These are phyloP conservation scores for Murraya paniculata DNA, from an alignment of 345 rosid genomes.

Conservation along the genomic window DNA sequence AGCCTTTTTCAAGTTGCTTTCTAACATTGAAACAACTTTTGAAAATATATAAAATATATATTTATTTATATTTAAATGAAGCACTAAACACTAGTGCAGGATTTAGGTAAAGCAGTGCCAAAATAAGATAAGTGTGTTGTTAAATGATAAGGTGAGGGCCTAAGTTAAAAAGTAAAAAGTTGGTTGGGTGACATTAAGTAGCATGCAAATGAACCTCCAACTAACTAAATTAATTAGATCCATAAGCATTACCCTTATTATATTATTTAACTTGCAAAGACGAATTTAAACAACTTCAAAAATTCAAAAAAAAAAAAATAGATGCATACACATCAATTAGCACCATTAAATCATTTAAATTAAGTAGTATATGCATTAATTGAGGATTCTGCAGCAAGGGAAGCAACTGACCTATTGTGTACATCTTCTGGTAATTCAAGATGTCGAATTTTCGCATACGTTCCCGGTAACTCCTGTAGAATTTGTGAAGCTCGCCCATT, in stretches of 20 bases:
- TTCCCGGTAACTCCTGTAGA: constrained; percentile 83
- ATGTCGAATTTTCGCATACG: constrained; percentile 88
- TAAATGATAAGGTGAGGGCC: constrained; percentile 29
- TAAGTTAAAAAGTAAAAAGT: constrained; percentile 23
- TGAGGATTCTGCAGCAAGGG: background rate
- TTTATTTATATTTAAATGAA: background rate
- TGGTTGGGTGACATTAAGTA: constrained; percentile 17
- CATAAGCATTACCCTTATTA: background rate
- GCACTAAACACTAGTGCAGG: background rate
- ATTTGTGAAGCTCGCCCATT: constrained; percentile 80
- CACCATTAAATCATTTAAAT: constrained; percentile 5
- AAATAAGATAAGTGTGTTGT: constrained; percentile 24
- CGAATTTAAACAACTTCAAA: background rate
- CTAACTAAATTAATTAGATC: background rate
- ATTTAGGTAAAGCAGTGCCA: constrained; percentile 45
- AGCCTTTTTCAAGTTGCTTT: background rate
- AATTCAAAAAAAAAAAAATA: background rate
- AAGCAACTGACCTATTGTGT: constrained; percentile 70
- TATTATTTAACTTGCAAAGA: background rate
- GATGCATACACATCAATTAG: constrained; percentile 6
- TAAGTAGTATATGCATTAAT: background rate
- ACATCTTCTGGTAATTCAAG: constrained; percentile 89
- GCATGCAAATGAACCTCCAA: constrained; percentile 1
- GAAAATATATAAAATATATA: background rate
- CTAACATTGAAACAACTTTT: background rate